phyloP scores from a whole-genome alignment of 768 basidiomycete species.

The Lentinula detonsa region DNA sequence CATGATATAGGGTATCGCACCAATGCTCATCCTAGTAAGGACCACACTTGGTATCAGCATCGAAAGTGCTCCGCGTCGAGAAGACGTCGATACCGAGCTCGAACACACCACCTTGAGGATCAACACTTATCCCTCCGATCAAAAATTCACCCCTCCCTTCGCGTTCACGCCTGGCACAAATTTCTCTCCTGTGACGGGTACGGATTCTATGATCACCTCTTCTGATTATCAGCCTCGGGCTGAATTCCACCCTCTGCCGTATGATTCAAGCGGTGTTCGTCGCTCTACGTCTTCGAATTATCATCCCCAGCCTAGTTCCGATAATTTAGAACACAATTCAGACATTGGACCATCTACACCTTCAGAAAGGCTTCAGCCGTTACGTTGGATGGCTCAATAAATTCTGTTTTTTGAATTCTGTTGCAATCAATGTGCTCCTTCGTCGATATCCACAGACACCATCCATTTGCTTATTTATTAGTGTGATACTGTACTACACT shows the following conservation, averaged over 20 bases:
- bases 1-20: background rate
- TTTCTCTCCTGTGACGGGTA: background rate
- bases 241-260: background rate
- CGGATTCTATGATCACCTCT: background rate
- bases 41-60: background rate
- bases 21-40: background rate
- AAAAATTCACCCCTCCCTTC: background rate
- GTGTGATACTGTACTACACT: background rate
- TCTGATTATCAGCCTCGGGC: background rate
- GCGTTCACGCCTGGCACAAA: background rate
- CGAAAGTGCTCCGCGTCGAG: background rate
- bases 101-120: background rate
- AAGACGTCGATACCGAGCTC: background rate
- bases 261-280: background rate
- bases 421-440: background rate
- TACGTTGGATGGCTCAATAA: background rate
- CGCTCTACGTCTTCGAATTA: background rate
- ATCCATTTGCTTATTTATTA: background rate
- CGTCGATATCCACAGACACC: background rate
- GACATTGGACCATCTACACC: background rate
- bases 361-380: background rate
- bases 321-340: background rate
- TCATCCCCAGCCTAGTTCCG: background rate
- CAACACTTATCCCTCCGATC: background rate
- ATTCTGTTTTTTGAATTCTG: background rate